A percentile compares a stretch with the other conserved stretches of the same genome.
Conservation (phyloP, 495 filamentous ascomycete species). For the Niebla homalea region DNA sequence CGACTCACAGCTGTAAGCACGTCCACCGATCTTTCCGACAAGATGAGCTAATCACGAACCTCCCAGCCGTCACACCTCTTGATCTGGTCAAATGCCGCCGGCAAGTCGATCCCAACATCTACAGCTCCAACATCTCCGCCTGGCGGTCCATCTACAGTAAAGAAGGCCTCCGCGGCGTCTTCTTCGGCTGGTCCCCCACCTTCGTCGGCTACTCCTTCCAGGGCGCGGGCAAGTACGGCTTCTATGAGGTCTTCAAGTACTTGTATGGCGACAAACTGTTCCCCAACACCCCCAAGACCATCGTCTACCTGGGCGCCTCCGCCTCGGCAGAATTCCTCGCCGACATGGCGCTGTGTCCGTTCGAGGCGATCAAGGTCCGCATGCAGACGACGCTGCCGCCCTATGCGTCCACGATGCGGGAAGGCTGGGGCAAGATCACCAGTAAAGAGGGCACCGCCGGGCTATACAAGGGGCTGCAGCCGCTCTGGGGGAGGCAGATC, state of each 20-base stretch:
- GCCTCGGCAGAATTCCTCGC: slow-evolving; percentile 58
- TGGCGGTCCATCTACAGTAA: slow-evolving; percentile 51
- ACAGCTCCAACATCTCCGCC: slow-evolving; percentile 51
- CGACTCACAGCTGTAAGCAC: slow-evolving; percentile 24
- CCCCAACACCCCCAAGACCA: slow-evolving; percentile 46
- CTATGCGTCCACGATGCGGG: slow-evolving; percentile 44
- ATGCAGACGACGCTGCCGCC: slow-evolving; percentile 62
- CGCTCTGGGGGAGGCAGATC: slow-evolving; percentile 59
- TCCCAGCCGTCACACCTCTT: slow-evolving; percentile 41
- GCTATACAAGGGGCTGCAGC: slow-evolving; percentile 56
- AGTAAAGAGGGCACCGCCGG: slow-evolving; percentile 45
- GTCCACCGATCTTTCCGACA: background rate
- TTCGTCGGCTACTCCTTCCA: slow-evolving; percentile 58
- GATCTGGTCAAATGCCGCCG: slow-evolving; percentile 49
- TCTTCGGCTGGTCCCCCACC: slow-evolving; percentile 61
- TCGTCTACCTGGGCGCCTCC: slow-evolving; percentile 50
- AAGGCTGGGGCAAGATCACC: slow-evolving; percentile 49
- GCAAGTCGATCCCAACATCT: slow-evolving; percentile 59
- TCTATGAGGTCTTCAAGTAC: slow-evolving; percentile 68
- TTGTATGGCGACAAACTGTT: slow-evolving; percentile 52
- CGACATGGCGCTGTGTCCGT: slow-evolving; percentile 53
- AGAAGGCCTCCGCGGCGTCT: slow-evolving; percentile 56
- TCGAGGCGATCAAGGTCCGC: slow-evolving; percentile 59
- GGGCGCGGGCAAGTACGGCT: slow-evolving; percentile 65
- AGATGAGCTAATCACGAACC: slow-evolving; percentile 33